Conservation (phyloP, 495 filamentous ascomycete species). For the Podospora conica region DNA sequence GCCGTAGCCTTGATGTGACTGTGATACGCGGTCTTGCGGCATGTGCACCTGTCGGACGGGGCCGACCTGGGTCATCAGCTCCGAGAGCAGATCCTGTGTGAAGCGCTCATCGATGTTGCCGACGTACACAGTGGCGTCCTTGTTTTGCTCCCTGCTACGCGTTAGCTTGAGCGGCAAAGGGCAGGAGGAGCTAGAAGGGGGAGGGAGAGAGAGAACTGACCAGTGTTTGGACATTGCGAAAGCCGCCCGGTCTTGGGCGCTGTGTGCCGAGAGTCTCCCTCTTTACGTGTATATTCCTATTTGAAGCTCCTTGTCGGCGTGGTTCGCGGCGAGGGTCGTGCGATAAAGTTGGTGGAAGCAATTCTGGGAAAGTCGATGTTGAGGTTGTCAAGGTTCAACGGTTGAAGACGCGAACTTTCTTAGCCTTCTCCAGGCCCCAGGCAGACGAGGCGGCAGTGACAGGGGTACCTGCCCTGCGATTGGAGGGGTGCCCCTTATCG, state of each 20-base stretch:
- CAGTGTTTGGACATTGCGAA: constrained; percentile 55
- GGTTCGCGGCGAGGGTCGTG: not conserved
- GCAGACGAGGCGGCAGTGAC: not conserved
- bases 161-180: not conserved
- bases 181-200: not conserved
- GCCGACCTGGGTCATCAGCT: constrained; percentile 95
- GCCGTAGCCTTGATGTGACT: constrained; percentile 94
- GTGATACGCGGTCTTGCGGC: constrained; percentile 94
- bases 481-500: not conserved
- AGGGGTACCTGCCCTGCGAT: not conserved
- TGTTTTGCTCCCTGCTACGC: constrained; percentile 83
- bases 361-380: not conserved
- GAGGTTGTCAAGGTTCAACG: not conserved
- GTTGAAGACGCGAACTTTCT: not conserved
- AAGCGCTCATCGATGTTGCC: constrained; percentile 97
- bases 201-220: constrained; percentile 39
- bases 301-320: not conserved
- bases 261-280: not conserved
- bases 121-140: constrained; percentile 96
- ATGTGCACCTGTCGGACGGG: constrained; percentile 96
- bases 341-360: not conserved
- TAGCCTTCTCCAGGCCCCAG: not conserved
- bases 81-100: constrained; percentile 85
- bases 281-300: not conserved
- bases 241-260: not conserved